Base-by-base conservation (phyloP, 2,329 filamentous ascomycete species). In the Sporothrix phasma region DNA sequence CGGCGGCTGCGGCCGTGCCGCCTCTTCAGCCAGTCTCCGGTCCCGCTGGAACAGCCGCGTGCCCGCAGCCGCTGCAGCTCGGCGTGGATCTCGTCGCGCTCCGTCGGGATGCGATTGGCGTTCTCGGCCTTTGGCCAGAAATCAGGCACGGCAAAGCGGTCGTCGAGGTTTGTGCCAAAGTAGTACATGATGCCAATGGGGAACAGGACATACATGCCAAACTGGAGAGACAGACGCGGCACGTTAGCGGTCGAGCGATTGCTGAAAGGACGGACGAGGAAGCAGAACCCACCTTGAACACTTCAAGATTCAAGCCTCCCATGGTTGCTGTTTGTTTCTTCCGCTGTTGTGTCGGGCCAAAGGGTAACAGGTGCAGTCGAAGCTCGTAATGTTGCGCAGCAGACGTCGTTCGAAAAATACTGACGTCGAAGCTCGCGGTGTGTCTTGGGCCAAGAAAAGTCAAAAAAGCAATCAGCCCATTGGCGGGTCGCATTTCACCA, bases 151-250 rank as follows among this genome's bases (percentile, higher is more conserved):
- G 84, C 79, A 80, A 99, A 99, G 68, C 91, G 88, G 69, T 88
- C 84, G 77, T 99, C 94, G 73, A 99, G 90, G 76, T 99, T 99
- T 64, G 92, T 96, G 74, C 94, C 94, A 76, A 97, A 99, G 81
- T 99, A 99, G 82, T 95, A 97, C 94, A 99, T 99, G 81, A 94
- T 92, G 71, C 90, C 92, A 72, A 99, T 97, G 19, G 94, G 94
- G 78, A 99, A 99, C 83, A 97, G 88, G 79, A 99, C 88, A 80
- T 99, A 99, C 84, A 95, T 90, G 79, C 93, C 92, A 76, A 99
- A 99, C 93, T 97, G 67, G 1, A 47, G 31, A 39, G n/a, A 26
- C n/a, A 64, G 47, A 61, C 3, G 29, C 19, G n/a, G 17, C 24
- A 31, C 3, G 62, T 51, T n/a, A 45, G 45, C 5, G 10, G 19